Evolutionary conservation across 2,329 filamentous ascomycete genomes (phyloP), one percentile per base, ranked within the genome.

Genomic region (Aureobasidium sp.): DNA sequence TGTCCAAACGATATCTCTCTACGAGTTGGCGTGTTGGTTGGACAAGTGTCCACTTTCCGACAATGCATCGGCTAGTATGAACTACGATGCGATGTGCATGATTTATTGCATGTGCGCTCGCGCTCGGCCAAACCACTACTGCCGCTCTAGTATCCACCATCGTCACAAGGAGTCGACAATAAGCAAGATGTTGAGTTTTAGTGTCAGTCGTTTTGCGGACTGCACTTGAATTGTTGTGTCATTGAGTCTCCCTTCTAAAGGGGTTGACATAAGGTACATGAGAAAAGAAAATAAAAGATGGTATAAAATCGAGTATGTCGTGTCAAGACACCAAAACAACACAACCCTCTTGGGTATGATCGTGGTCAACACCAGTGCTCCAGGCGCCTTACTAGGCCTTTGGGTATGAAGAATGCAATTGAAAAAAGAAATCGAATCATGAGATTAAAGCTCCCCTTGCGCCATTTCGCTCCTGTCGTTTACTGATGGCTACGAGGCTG

Each of bases 331-430:
- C 12, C 41, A n/a, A 45, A 29, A 36, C 36, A 42, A 41, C 29
- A 44, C 53, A 42, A 42, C 27, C 25, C 39, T 45, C 39, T 34
- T 36, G 39, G 39, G 29, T 45, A 57, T 57, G 9, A 45, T 45
- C 36, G 45, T 57, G 22, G 29, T 57, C 25, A 15, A 57, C 44
- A 57, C 27, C 53, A 57, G 29, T 29, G 53, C 53, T 45, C 39
- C 53, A 57, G 53, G 53, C 53, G 44, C 53, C 53, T 44, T 57
- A 34, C 51, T 55, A 22, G 42, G 53, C 53, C 39, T 57, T 57
- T 44, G 53, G 53, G 53, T 57, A 57, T 57, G 53, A 36, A 57
- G 53, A 57, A 57, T 57, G 53, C 27, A 57, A 31, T 57, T 25
- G 22, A 36, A 45, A 39, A 44, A 37, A 15, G 25, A 48, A 57